Conservation (phyloP, 768 basidiomycete species). For the Boletus rex-veris region DNA sequence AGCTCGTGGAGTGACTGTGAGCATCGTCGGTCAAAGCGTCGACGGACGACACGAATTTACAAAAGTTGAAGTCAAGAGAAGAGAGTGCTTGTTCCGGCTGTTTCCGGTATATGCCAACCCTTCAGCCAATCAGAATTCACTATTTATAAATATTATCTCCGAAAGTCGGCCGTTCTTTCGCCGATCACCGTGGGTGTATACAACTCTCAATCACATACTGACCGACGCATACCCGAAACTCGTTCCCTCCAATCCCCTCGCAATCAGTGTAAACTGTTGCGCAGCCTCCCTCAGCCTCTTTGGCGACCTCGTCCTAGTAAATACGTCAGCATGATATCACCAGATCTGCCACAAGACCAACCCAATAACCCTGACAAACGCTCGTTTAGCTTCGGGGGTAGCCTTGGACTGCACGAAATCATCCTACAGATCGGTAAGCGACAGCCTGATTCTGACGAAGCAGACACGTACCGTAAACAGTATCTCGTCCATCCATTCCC, state of each 20-base stretch:
- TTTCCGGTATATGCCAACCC: slow-evolving; percentile 6
- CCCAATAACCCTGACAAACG: slow-evolving; percentile 71
- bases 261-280: slow-evolving; percentile 82
- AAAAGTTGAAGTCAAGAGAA: too few relatives aligned
- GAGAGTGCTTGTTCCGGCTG: slow-evolving; percentile 17
- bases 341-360: slow-evolving; percentile 25
- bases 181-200: not conserved
- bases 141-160: slow-evolving; percentile 15
- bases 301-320: slow-evolving; percentile 60
- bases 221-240: slow-evolving; percentile 81
- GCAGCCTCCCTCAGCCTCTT: slow-evolving; percentile 79
- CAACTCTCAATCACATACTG: slow-evolving; percentile 37
- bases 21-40: slow-evolving; percentile 50
- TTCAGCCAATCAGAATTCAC: slow-evolving; percentile 19
- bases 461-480: slow-evolving; percentile 53
- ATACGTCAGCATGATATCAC: not conserved
- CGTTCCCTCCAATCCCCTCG: slow-evolving; percentile 79
- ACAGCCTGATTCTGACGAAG: not conserved
- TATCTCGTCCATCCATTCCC: slow-evolving; percentile 71
- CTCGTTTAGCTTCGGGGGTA: slow-evolving; percentile 69
- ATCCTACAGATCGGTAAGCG: slow-evolving; percentile 40
- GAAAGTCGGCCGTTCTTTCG: slow-evolving; percentile 5
- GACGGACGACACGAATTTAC: not conserved
- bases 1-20: slow-evolving; percentile 53
- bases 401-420: slow-evolving; percentile 75